These are phyloP conservation scores for Cutaneotrichosporon daszewskae DNA, from an alignment of 1,284 basidiomycete genomes.

Conservation along the genomic window DNA sequence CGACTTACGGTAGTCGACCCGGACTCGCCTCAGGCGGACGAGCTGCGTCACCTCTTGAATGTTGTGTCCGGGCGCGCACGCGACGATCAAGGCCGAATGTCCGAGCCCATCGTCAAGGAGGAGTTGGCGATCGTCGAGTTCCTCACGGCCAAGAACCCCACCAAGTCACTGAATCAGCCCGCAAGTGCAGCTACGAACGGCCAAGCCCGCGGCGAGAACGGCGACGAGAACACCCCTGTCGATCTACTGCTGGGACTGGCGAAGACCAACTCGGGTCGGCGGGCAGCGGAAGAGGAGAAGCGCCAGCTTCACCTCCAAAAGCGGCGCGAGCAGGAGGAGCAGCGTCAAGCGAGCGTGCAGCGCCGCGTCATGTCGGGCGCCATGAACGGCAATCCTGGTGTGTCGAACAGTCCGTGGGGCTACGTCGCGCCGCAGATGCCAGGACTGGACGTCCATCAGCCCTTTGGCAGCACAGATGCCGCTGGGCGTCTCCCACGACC, in stretches of 20 bases:
- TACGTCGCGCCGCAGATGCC: conserved; percentile 46
- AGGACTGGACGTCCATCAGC: conserved; percentile 46
- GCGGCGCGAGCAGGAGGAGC: conserved; percentile 38
- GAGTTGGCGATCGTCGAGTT: conserved; percentile 49
- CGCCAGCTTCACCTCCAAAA: conserved; percentile 41
- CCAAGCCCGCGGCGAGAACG: conserved; percentile 4
- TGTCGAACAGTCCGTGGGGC: conserved; percentile 37
- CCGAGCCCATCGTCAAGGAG: conserved; percentile 49
- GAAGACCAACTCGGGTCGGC: conserved; percentile 39
- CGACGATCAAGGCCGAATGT: conserved; percentile 42
- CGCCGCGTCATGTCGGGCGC: conserved; percentile 11
- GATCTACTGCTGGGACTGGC: conserved; percentile 43
- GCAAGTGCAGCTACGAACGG: conserved; percentile 13
- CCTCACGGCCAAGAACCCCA: conserved; percentile 41
- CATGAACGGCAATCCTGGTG: conserved; percentile 8
- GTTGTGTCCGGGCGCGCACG: conserved; percentile 47
- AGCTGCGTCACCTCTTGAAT: conserved; percentile 46
- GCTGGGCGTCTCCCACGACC: conserved; percentile 29
- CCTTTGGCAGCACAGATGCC: conserved; percentile 27
- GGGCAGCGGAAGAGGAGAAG: conserved; percentile 44
- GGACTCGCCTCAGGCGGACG: conserved; percentile 46
- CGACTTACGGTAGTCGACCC: conserved; percentile 39
- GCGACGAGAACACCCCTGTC: conserved; percentile 40
- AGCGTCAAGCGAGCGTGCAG: conserved; percentile 24
- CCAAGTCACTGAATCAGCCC: conserved; percentile 9